Evolutionary conservation across 768 basidiomycete species (phyloP), one percentile per base, ranked within the genome.

Genomic region (Termitomyces sp.): DNA sequence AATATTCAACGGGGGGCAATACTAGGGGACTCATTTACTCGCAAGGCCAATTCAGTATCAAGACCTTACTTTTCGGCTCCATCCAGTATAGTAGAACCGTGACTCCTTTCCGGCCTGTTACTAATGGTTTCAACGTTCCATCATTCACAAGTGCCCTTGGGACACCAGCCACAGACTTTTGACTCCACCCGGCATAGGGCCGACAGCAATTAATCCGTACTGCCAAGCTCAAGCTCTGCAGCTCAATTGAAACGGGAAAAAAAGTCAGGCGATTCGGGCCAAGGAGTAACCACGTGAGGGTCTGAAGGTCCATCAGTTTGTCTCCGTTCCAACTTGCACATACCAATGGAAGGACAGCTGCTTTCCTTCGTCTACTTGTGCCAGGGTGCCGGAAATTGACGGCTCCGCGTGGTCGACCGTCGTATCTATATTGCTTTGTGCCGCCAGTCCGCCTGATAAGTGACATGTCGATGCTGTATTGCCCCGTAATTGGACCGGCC

Each of bases 401-500:
- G 30, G 46, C 3, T 35, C 47, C 60, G 60, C 57, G 40, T 58
- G 60, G 26, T 28, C 37, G 2, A 47, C 30, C 34, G 15, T 35
- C 30, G 21, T 17, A 21, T 53, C 35, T 46, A 45, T 40, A 44
- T 50, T 34, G 54, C 35, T 24, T 41, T 49, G 42, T 45, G 32
- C 49, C 48, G 24, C 40, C 32, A 52, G 43, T 19, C 41, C 47
- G 32, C 45, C 51, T 49, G 57, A 57, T 55, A 52, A 43, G 55
- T 51, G 22, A 44, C 41, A 51, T 52, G 26, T 43, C 12, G 54
- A 38, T 49, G 42, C 44, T 56, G 45, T 56, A 56, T 56, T 52
- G 45, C 41, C 55, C 55, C 55, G 50, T 35, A 48, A 7, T 37
- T 7, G 14, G 42, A 41, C 51, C 43, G 50, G 35, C 47, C 21